Evolutionary conservation across 495 filamentous ascomycete genomes (phyloP).

Genomic region (Trypethelium eluteriae): DNA sequence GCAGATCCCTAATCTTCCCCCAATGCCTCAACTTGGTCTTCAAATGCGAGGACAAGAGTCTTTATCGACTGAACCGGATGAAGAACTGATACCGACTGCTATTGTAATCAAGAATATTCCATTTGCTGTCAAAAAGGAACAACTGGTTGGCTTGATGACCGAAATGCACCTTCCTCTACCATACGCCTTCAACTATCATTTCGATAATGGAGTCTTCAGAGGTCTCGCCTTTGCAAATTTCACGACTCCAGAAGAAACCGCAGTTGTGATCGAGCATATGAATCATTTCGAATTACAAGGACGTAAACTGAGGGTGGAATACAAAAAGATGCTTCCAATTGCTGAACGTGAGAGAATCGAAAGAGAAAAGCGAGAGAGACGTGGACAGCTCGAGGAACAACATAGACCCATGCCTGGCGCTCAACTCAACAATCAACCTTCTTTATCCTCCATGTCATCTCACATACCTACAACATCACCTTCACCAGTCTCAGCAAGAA

Average conservation of each 20-base stretch:
- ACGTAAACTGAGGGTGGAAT: conserved; percentile 88
- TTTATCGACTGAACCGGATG: conserved; percentile 52
- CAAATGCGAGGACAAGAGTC: conserved; percentile 30
- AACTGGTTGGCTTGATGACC: conserved; percentile 85
- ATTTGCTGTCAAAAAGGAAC: conserved; percentile 96
- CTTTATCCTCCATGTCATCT: conserved; percentile 73
- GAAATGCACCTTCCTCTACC: conserved; percentile 83
- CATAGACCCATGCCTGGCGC: conserved; percentile 62
- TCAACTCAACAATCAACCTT: conserved; percentile 71
- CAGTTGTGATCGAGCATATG: conserved; percentile 77
- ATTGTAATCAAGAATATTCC: conserved; percentile 99
- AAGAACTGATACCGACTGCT: conserved; percentile 91
- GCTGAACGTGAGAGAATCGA: conserved; percentile 94
- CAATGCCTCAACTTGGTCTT: conserved; percentile 29
- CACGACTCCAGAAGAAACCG: conserved; percentile 88
- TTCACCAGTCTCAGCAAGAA: conserved; percentile 57
- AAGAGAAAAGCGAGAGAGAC: conserved; percentile 90
- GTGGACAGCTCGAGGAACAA: conserved; percentile 94
- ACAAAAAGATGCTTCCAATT: conserved; percentile 97
- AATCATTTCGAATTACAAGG: conserved; percentile 95
- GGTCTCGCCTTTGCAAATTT: conserved; percentile 98
- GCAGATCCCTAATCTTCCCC: conserved; percentile 41
- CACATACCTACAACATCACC: conserved; percentile 63
- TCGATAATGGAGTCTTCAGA: conserved; percentile 95
- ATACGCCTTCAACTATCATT: conserved; percentile 99